Percentiles rank a stretch among this genome's conserved stretches.
These are phyloP conservation scores for Parascedosporium putredinis DNA, from an alignment of 2,329 filamentous ascomycete species.

Conservation along the genomic window DNA sequence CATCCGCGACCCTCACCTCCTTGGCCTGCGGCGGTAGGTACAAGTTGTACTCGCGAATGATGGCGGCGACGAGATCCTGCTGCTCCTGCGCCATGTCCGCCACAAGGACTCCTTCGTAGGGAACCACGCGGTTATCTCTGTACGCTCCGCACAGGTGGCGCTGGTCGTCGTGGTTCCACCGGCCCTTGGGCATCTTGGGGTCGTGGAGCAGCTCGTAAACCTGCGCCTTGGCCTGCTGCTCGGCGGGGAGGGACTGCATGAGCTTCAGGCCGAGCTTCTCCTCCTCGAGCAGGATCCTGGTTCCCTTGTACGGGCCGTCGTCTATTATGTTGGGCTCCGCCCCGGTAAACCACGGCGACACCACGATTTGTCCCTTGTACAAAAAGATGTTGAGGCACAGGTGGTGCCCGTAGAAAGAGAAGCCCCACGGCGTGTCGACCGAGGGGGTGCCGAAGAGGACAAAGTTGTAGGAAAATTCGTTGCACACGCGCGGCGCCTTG, in stretches of 20 bases:
- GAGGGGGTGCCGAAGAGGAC: constrained; percentile 58
- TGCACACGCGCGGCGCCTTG: constrained; percentile 51
- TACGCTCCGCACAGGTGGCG: constrained; percentile 69
- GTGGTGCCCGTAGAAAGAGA: constrained; percentile 69
- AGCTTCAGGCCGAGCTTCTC: constrained; percentile 54
- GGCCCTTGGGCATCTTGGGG: constrained; percentile 52
- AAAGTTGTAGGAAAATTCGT: constrained; percentile 69
- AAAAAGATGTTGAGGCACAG: constrained; percentile 64
- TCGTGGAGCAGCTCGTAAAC: constrained; percentile 52
- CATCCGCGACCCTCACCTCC: constrained; percentile 40
- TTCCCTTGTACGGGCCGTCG: constrained; percentile 49
- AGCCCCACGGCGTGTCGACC: constrained; percentile 53
- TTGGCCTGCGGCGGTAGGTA: constrained; percentile 53
- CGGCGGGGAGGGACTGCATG: constrained; percentile 51
- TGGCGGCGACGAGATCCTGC: constrained; percentile 41
- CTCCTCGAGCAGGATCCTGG: constrained; percentile 54
- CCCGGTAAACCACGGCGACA: constrained; percentile 68
- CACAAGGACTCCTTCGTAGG: constrained; percentile 58
- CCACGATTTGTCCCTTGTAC: constrained; percentile 51
- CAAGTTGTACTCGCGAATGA: constrained; percentile 55
- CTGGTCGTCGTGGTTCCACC: constrained; percentile 76
- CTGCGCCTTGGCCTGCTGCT: constrained; percentile 39
- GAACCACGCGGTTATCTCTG: constrained; percentile 66
- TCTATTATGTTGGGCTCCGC: constrained; percentile 72
- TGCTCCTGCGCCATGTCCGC: constrained; percentile 36